Evolutionary conservation across 2,329 filamentous ascomycete genomes (phyloP).

Genomic region (Stemphylium beticola): DNA sequence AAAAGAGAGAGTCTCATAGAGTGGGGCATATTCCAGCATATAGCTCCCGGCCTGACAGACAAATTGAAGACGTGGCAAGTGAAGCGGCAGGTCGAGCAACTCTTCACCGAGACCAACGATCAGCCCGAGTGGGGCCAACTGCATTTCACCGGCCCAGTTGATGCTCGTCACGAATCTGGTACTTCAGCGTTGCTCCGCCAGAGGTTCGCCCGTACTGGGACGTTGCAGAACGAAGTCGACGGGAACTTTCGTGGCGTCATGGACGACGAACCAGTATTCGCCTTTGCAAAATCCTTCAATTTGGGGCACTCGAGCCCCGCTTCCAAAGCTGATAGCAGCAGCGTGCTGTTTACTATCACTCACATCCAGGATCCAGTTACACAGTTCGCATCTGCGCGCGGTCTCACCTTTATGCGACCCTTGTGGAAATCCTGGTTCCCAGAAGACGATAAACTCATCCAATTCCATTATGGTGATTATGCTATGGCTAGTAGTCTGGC

Average conservation of each 20-base stretch:
- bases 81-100: constrained; percentile 64
- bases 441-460: constrained; percentile 67
- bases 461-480: constrained; percentile 80
- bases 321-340: constrained; percentile 38
- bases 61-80: constrained; percentile 71
- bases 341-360: constrained; percentile 75
- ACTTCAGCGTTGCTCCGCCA: constrained; percentile 70
- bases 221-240: constrained; percentile 71
- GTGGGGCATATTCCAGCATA: constrained; percentile 66
- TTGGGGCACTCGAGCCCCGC: constrained; percentile 26
- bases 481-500: constrained; percentile 67
- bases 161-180: constrained; percentile 73
- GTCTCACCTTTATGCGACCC: constrained; percentile 77
- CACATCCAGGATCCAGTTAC: constrained; percentile 80
- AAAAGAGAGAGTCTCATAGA: constrained; percentile 71
- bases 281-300: constrained; percentile 61
- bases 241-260: constrained; percentile 71
- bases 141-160: constrained; percentile 74
- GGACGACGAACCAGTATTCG: constrained; percentile 82
- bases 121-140: constrained; percentile 84
- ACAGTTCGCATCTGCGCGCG: constrained; percentile 77
- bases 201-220: constrained; percentile 71
- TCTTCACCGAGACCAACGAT: constrained; percentile 76
- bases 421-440: constrained; percentile 79
- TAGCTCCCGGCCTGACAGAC: constrained; percentile 45